Conservation (phyloP, 2,329 filamentous ascomycete species). For the Didymella pomorum region DNA sequence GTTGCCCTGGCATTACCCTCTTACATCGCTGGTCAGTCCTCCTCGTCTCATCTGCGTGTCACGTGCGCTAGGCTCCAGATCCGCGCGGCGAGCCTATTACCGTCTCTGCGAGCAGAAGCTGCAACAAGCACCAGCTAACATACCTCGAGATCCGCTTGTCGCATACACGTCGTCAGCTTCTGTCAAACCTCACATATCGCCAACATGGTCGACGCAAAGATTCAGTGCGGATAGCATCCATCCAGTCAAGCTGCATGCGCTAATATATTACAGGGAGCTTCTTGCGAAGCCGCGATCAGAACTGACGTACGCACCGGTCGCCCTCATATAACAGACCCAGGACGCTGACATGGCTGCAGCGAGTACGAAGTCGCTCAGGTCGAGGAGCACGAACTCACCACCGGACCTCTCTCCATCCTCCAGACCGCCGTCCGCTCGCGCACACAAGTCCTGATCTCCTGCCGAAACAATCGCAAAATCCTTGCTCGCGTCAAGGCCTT, state of each 20-base stretch:
- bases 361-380: constrained; percentile 89
- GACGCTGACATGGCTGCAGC: too few species aligned
- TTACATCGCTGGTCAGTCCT: constrained; percentile 32
- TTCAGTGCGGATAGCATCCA: constrained; percentile 48
- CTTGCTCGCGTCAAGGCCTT: constrained; percentile 98
- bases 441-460: constrained; percentile 94
- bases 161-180: constrained; percentile 7
- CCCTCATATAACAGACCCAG: too few species aligned
- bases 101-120: constrained; percentile 31
- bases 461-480: constrained; percentile 97
- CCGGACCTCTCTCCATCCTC: constrained; percentile 87
- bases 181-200: constrained; percentile 8
- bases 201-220: constrained; percentile 53
- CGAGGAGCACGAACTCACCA: constrained; percentile 81
- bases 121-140: constrained; percentile 32
- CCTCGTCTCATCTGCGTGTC: constrained; percentile 32
- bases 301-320: constrained; percentile 91
- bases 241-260: constrained; percentile 11
- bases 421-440: constrained; percentile 96
- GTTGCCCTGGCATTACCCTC: constrained; percentile 40
- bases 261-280: constrained; percentile 72
- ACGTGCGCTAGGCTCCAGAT: constrained; percentile 23
- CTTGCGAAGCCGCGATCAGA: constrained; percentile 87
- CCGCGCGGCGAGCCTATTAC: constrained; percentile 22
- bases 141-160: constrained; percentile 15